Evolutionary conservation across 2,329 filamentous ascomycete genomes (phyloP).

Genomic region (Colletotrichum lentis): DNA sequence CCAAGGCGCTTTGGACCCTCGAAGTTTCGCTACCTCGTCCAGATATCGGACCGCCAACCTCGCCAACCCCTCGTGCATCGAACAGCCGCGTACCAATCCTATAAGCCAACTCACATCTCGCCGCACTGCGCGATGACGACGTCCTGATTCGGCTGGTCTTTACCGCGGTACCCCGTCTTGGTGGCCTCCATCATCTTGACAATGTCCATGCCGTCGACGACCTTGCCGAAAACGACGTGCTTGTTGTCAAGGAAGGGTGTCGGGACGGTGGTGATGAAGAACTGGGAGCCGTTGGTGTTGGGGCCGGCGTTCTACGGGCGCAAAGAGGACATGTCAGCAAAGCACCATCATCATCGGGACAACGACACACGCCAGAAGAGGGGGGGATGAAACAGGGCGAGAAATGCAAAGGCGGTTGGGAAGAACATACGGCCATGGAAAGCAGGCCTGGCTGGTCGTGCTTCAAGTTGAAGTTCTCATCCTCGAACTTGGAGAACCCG

Average conservation of each 20-base stretch:
- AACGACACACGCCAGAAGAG: not conserved
- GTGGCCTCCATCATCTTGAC: slow-evolving; percentile 93
- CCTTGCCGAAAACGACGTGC: slow-evolving; percentile 94
- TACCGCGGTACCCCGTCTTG: slow-evolving; percentile 75
- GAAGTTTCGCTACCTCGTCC: not conserved
- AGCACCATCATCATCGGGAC: not conserved
- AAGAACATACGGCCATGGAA: slow-evolving; percentile 83
- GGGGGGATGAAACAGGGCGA: not conserved
- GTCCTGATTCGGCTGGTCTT: slow-evolving; percentile 86
- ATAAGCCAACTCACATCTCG: slow-evolving; percentile 73
- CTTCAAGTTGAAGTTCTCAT: slow-evolving; percentile 86
- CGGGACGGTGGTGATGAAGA: slow-evolving; percentile 92
- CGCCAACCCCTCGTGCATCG: not conserved
- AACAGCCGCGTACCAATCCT: no score
- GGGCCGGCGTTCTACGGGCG: slow-evolving; percentile 79
- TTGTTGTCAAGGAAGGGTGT: slow-evolving; percentile 91
- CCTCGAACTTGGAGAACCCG: slow-evolving; percentile 81
- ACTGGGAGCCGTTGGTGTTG: slow-evolving; percentile 93
- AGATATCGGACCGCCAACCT: not conserved
- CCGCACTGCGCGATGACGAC: slow-evolving; percentile 87
- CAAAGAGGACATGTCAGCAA: not conserved
- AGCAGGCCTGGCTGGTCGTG: slow-evolving; percentile 83
- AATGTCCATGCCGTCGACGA: slow-evolving; percentile 88
- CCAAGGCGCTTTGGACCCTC: not conserved
- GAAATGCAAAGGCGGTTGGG: not conserved